phyloP scores from a whole-genome alignment of 75 land plant species.

The Sequoia sempervirens region DNA sequence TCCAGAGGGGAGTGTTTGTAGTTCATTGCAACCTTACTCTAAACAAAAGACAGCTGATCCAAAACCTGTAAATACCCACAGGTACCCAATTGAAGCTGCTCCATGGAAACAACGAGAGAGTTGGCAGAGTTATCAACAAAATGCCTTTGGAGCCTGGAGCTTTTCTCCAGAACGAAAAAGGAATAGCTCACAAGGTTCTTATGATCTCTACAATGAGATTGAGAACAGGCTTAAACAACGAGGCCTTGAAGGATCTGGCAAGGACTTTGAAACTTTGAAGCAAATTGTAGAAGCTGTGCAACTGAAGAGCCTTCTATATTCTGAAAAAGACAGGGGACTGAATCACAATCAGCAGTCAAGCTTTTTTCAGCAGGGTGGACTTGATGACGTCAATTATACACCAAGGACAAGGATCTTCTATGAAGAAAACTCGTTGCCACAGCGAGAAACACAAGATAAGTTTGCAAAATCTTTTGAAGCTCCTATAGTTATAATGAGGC shows the following conservation, averaged over 20 bases:
- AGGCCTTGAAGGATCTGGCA: conserved; percentile 36
- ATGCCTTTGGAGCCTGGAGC: conserved; percentile 40
- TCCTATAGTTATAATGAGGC: conserved; percentile 56
- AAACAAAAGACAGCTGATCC: conserved; percentile 4
- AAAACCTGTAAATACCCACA: neutral
- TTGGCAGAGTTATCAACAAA: neutral
- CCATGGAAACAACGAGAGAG: conserved; percentile 4
- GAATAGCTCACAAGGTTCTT: neutral
- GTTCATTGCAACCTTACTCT: neutral
- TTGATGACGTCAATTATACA: neutral
- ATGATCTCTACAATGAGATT: conserved; percentile 25
- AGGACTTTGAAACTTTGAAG: conserved; percentile 65
- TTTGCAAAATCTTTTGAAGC: conserved; percentile 14
- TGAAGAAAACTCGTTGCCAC: neutral
- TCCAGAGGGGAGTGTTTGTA: conserved; percentile 1
- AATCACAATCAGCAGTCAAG: conserved; percentile 13
- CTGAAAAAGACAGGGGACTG: neutral
- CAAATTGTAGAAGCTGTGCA: conserved; percentile 73
- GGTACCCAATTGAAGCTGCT: conserved; percentile 6
- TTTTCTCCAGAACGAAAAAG: conserved; percentile 54
- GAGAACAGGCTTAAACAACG: conserved; percentile 40
- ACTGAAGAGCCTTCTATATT: conserved; percentile 58
- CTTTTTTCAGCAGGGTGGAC: conserved; percentile 22
- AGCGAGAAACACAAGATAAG: neutral
- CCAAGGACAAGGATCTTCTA: conserved; percentile 5